Conservation (phyloP, 495 filamentous ascomycete genomes). For the Aspergillus nanangensis region DNA sequence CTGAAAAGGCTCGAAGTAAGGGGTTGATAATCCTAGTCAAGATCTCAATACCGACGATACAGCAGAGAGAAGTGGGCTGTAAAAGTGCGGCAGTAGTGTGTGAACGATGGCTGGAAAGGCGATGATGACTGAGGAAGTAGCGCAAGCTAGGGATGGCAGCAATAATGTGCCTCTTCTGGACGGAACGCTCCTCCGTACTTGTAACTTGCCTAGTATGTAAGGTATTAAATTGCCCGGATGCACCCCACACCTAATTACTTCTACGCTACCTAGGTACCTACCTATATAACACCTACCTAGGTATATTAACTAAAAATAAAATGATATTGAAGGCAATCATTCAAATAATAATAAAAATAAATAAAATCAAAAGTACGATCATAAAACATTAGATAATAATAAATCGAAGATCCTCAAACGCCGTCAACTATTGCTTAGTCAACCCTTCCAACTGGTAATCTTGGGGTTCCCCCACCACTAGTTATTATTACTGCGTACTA, state of each 20-base stretch:
- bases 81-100: not conserved
- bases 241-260: not conserved
- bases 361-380: too few relatives aligned
- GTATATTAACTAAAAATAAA: too few relatives aligned
- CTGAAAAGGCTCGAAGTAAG: not conserved
- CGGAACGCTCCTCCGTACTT: not conserved
- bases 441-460: too few relatives aligned
- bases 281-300: not conserved
- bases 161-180: slow-evolving; percentile 1
- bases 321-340: too few relatives aligned
- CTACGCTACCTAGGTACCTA: not conserved
- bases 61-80: not conserved
- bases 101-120: too few relatives aligned
- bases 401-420: too few relatives aligned
- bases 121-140: not conserved
- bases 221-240: not conserved
- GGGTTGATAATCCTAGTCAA: not conserved
- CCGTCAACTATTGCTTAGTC: too few relatives aligned
- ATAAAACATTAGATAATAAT: too few relatives aligned
- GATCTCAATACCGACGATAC: not conserved
- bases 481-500: too few relatives aligned
- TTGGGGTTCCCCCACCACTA: too few relatives aligned
- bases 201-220: slow-evolving; percentile 3
- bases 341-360: too few relatives aligned
- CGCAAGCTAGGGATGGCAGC: slow-evolving; percentile 2